These are phyloP conservation scores for Debaryomyces hansenii DNA, from an alignment of 805 yeast species.

Conservation along the genomic window DNA sequence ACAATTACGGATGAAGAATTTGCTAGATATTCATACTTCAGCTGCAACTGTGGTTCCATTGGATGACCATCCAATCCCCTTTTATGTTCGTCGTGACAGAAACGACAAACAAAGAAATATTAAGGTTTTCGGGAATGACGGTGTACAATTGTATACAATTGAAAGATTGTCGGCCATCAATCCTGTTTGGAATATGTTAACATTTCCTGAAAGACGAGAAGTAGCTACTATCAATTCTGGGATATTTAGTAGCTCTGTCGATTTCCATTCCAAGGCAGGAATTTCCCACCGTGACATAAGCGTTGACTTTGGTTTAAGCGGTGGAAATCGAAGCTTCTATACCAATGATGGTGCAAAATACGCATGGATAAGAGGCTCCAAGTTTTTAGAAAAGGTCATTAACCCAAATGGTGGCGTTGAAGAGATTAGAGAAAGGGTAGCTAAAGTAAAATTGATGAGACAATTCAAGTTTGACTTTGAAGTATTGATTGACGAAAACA, in stretches of 20 bases:
- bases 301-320: conserved; percentile 36
- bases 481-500: conserved; percentile 47
- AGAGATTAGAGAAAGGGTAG: conserved; percentile 54
- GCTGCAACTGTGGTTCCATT: conserved; percentile 44
- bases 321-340: conserved; percentile 48
- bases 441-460: conserved; percentile 55
- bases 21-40: conserved; percentile 38
- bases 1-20: conserved; percentile 38
- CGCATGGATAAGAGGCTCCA: conserved; percentile 55
- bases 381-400: conserved; percentile 49
- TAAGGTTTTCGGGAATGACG: conserved; percentile 45
- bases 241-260: conserved; percentile 42
- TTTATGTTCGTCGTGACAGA: conserved; percentile 51
- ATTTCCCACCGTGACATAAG: conserved; percentile 43
- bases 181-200: conserved; percentile 53
- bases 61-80: conserved; percentile 37
- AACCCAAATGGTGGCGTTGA: conserved; percentile 60
- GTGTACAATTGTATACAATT: conserved; percentile 47
- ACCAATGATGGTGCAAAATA: conserved; percentile 54
- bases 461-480: conserved; percentile 63
- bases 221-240: conserved; percentile 55
- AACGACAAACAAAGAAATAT: conserved; percentile 43
- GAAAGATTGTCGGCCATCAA: conserved; percentile 49
- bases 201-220: conserved; percentile 45
- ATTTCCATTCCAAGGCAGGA: conserved; percentile 44